phyloP scores from a whole-genome alignment of 345 rosid species.

The Eutrema japonicum region DNA sequence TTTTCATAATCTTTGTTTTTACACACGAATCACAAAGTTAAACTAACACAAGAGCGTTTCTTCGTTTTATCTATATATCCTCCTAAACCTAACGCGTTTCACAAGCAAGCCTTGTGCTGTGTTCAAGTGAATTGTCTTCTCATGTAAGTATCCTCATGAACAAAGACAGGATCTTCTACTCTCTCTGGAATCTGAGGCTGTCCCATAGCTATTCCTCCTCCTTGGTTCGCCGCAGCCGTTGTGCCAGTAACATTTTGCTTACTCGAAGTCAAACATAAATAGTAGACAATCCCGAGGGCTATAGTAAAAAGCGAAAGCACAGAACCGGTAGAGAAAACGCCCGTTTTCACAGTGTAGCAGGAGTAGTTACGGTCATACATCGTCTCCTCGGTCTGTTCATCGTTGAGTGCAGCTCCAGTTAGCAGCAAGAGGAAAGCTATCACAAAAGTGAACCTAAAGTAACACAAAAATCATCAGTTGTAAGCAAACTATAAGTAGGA shows the following conservation, averaged over 20 bases:
- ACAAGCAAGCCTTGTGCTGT: neutral
- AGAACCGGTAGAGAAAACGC: constrained; percentile 81
- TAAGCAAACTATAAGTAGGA: neutral
- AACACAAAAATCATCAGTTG: neutral
- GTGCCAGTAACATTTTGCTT: constrained; percentile 45
- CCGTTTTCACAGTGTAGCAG: constrained; percentile 83
- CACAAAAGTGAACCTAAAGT: constrained; percentile 76
- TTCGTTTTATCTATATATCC: neutral
- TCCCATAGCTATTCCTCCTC: constrained; percentile 70
- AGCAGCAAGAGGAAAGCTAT: constrained; percentile 77
- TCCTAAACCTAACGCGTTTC: constrained; percentile 26
- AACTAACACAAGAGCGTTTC: neutral
- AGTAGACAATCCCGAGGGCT: constrained; percentile 71
- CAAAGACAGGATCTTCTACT: constrained; percentile 69
- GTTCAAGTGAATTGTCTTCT: constrained; percentile 70
- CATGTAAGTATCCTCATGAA: constrained; percentile 77
- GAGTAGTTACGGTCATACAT: constrained; percentile 52
- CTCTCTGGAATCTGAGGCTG: constrained; percentile 70
- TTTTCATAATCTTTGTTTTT: neutral
- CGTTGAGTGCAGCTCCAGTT: constrained; percentile 79
- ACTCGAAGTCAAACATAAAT: constrained; percentile 53
- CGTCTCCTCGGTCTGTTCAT: constrained; percentile 60
- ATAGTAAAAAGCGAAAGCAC: constrained; percentile 62
- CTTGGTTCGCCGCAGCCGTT: constrained; percentile 42
- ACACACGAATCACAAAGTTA: constrained; percentile 12